Evolutionary conservation across 2,329 filamentous ascomycete genomes (phyloP), one percentile per base, ranked within the genome.

Genomic region (Colletotrichum costaricense): DNA sequence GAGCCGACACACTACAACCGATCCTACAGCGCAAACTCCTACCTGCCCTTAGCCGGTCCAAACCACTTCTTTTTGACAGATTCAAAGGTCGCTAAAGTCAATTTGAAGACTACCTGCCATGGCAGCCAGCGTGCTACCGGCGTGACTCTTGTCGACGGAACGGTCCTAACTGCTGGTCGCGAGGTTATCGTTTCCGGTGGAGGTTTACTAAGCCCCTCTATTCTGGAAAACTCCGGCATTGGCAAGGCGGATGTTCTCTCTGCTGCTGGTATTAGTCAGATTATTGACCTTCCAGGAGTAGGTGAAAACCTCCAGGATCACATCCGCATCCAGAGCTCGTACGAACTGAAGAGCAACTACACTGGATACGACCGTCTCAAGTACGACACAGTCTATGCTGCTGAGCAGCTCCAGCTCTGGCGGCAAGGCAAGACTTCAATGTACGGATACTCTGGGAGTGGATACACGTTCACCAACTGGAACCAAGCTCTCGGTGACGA

Each of bases 161-260:
- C 76, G 1, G 28, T 71, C 16, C 73, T 81, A 49, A 22, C 19
- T 7, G 81, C 80, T 14, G 73, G 75, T 1, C 75, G 76, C 12
- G 80, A 79, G 76, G 83, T 83, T 3, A 84, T 78, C 1, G 77
- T 84, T 6, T 79, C 78, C 0, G 77, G 78, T 5, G 89, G 89
- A 14, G 81, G 86, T 0, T 88, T 88, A 78, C 87, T 90, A 77
- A 88, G 87, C 1, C 88, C 89, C 1, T 86, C 89, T 49, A 78
- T 92, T 0, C 85, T 92, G 3, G 89, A 89, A 76, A 84, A 89
- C 1, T 88, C 85, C n/a, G 90, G 90, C 26, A 83, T 92, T 26
- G 90, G 90, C 2, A 86, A 86, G 1, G 76, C 75, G 7, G 77
- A 81, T 0, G 84, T 91, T 49, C 83, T 92, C 2, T 71, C 82